phyloP scores from a whole-genome alignment of 768 basidiomycete species.

The Mycena sanguinolenta region DNA sequence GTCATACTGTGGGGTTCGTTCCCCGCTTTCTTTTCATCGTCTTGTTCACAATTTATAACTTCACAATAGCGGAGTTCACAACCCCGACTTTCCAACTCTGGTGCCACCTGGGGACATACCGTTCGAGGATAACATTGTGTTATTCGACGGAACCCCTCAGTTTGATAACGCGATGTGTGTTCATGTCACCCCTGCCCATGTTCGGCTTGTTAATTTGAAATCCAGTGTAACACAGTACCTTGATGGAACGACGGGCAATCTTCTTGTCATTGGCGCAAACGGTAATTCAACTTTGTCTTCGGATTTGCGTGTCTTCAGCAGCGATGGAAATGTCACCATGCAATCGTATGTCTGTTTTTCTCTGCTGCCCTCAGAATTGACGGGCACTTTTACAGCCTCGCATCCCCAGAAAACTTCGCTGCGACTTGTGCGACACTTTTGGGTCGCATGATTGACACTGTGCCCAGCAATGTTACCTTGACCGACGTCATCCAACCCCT shows the following conservation, averaged over 20 bases:
- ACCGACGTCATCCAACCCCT: not conserved
- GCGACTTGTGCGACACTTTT: not conserved
- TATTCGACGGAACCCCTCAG: conserved; percentile 1
- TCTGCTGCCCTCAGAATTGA: too few relatives aligned
- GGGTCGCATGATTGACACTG: not conserved
- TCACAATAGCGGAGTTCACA: not conserved
- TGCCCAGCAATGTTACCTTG: not conserved
- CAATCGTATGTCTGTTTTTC: not conserved
- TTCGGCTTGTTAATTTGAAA: not conserved
- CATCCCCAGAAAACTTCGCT: not conserved
- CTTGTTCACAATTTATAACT: not conserved
- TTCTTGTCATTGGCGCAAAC: not conserved
- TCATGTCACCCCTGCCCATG: not conserved
- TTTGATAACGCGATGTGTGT: not conserved
- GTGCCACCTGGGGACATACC: not conserved
- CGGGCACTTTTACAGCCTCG: not conserved
- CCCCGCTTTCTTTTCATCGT: not conserved
- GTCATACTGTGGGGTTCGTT: not conserved
- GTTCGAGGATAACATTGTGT: not conserved
- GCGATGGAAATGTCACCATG: not conserved
- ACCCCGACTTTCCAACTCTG: not conserved
- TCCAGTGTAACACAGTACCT: not conserved
- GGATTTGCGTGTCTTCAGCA: not conserved
- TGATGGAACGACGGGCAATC: not conserved
- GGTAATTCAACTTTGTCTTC: not conserved